A percentile compares a stretch with the other conserved stretches of the same genome.
Evolutionary conservation across 139 green algal genomes (phyloP).

Genomic region (Trebouxia sp.): DNA sequence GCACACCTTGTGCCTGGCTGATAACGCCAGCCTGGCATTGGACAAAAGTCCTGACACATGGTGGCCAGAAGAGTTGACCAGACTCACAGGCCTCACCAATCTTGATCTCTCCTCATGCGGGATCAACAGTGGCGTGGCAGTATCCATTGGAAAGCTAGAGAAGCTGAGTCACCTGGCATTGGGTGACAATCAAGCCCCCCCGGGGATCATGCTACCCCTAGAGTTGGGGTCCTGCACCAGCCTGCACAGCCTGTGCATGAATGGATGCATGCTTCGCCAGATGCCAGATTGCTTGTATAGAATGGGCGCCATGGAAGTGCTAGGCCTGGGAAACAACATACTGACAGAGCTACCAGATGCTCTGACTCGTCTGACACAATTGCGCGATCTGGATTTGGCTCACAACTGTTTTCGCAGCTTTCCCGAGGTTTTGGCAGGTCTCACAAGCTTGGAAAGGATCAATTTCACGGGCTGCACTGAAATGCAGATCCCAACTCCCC

Average conservation of each 20-base stretch:
- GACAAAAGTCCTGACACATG: background rate
- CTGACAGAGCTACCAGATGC: background rate
- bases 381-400: background rate
- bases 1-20: background rate
- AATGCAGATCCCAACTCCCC: background rate
- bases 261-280: background rate
- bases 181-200: background rate
- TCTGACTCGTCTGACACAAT: background rate
- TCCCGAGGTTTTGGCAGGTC: background rate
- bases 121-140: background rate
- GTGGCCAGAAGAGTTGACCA: background rate
- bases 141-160: background rate
- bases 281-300: background rate
- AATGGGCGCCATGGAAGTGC: background rate
- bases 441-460: background rate
- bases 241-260: background rate
- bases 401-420: background rate
- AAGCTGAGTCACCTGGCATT: background rate
- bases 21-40: background rate
- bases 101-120: conserved; percentile 4
- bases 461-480: background rate
- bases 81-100: background rate
- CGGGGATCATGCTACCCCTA: conserved; percentile 4
- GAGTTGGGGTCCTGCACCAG: background rate
- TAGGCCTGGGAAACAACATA: background rate